Evolutionary conservation across 371 early-diverging fungal species (phyloP), one percentile per base, ranked within the genome.

Genomic region (Rhizopus delemar): DNA sequence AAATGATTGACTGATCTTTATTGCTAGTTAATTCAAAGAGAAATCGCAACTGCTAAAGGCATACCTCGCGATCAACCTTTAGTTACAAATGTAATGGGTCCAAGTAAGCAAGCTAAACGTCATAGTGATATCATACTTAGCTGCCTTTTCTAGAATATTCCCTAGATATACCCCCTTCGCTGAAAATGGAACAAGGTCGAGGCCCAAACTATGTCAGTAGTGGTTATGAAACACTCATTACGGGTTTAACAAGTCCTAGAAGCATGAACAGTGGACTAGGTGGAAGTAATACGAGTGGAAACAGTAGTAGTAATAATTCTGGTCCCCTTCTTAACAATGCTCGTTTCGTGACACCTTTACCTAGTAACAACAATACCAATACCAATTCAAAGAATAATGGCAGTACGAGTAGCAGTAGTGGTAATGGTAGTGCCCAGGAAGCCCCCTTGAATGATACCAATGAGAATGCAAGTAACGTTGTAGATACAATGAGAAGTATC

Each of bases 21-120:
- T 39, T 12, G 39, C 53, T 73, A 73, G 76, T 31, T 73, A 13
- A 64, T 81, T 22, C 81, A 81, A 62, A 68, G 78, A 48, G 76
- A 78, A 54, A 72, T 81, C 15, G 73, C 78, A 0, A 70, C 62
- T 11, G 36, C 59, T 1, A 77, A 74, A 65, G 76, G 78, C 4
- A 45, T 80, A 13, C 65, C 71, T n/a, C 48, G 55, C 13, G 41
- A 59, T 33, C 59, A 70, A 29, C 73, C 77, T 8, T 34, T 74
- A 8, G 32, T 52, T 29, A 65, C 69, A n/a, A 68, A 71, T 49
- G 38, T 54, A 1, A 46, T 63, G 43, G 39, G 45, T 3, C 13
- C 61, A 46, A 67, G 68, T 70, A 62, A 59, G 57, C 38, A 31
- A 4, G 16, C 41, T 29, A 22, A 1, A 28, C 5, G 39, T 59